Conservation (phyloP, 768 basidiomycete genomes). For the Lyophyllum decastes region DNA sequence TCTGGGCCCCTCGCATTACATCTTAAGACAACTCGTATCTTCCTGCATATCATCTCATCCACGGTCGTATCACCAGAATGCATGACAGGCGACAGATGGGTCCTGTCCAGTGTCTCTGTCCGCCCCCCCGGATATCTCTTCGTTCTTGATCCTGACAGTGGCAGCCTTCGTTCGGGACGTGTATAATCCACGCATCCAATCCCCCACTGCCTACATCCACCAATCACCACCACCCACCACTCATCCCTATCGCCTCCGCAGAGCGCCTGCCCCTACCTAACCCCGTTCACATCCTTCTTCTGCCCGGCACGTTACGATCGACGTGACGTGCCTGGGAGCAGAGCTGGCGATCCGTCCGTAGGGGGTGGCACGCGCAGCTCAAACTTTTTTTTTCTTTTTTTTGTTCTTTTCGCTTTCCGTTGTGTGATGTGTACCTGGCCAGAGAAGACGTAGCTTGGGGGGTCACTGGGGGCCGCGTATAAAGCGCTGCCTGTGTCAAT, state of each 20-base stretch:
- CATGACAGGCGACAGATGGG: constrained; percentile 7
- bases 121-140: neutral
- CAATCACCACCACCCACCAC: neutral
- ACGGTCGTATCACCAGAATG: neutral
- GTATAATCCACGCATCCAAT: neutral
- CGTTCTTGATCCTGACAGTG: constrained; percentile 8
- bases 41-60: too few species aligned
- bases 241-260: too few species aligned
- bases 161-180: neutral
- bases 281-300: neutral
- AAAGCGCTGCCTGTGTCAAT: neutral
- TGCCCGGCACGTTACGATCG: constrained; percentile 1
- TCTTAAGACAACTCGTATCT: too few species aligned
- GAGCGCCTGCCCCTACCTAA: neutral
- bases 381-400: too few species aligned
- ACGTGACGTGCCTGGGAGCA: constrained; percentile 1
- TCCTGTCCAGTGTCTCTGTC: constrained; percentile 5
- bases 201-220: neutral
- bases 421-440: neutral
- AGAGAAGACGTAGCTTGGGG: too few species aligned
- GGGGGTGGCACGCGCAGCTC: neutral
- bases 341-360: neutral
- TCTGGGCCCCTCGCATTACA: neutral
- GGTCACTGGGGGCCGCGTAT: neutral
- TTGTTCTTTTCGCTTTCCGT: too few species aligned